Base-by-base conservation (phyloP, 176 grass and related monocot genomes). In the Tuctoria greenei region DNA sequence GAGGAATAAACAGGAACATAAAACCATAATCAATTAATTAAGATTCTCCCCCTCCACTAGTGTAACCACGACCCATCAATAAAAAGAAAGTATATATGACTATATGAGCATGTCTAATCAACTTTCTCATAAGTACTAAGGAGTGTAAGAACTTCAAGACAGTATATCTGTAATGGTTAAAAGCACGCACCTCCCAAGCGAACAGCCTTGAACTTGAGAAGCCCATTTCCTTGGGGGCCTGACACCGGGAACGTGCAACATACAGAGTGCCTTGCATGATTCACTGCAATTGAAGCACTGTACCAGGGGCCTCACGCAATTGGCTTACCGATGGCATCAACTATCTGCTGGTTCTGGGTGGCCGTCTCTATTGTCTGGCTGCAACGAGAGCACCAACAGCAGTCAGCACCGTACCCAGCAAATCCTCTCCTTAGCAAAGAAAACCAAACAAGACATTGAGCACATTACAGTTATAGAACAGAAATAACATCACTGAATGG, bases 171-270 rank as follows among this genome's bases (percentile, higher is more conserved):
- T 7, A 2, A 74, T 21, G 16, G 24, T 73, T 7, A 66, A 8
- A 4, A 4, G 8, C 1, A 78, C 24, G 7, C 65, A 95, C 92
- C 92, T 91, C 83, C 80, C 2, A 76, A 69, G 12, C 82, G 86
- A 38, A 91, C 86, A 64, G 92, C 92, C 83, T 95, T 95, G 49
- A 95, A 77, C 80, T 95, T 91, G 1, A 95, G 85, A 85, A 91
- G 76, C 28, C 92, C 92, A 57, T 76, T 86, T 25, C 89, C 92
- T 36, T 80, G 82, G 12, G 92, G 83, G 0, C 77, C 92, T 0
- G 83, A 89, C 11, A 95, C 86, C 0, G 86, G 92, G 76, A 90
- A 91, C 10, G 92, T 95, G 73, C 89, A 95, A 49, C 89, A 95
- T 62, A 95, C 73, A 17, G 80, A 87, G 67, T 82, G 82, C 36